phyloP scores from a whole-genome alignment of 2,329 filamentous ascomycete species.

The Monosporascus sp. region DNA sequence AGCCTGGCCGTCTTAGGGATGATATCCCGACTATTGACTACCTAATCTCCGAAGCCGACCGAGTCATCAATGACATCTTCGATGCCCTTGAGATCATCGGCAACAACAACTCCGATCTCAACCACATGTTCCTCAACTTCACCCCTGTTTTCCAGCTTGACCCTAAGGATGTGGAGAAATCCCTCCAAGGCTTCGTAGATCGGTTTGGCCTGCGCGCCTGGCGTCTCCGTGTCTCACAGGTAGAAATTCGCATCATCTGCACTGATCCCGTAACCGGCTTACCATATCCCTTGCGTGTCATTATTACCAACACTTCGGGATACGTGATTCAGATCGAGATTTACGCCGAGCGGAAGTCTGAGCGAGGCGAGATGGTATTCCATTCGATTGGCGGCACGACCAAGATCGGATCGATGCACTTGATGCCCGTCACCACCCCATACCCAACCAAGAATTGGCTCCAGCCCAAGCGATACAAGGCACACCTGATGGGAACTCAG shows the following conservation, averaged over 20 bases:
- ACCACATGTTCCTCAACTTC: constrained; percentile 99
- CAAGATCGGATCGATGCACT: constrained; percentile 92
- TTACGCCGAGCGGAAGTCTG: constrained; percentile 95
- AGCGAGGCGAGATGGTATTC: constrained; percentile 98
- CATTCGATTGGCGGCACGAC: constrained; percentile 93
- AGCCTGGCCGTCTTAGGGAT: constrained; percentile 88
- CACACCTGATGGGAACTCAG: constrained; percentile 97
- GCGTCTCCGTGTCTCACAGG: constrained; percentile 93
- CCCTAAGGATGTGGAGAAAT: constrained; percentile 85
- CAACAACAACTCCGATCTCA: constrained; percentile 98
- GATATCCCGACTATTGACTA: constrained; percentile 99
- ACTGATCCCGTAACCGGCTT: constrained; percentile 80
- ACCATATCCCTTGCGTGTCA: constrained; percentile 87
- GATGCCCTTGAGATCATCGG: constrained; percentile 97
- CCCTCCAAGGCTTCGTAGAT: constrained; percentile 90
- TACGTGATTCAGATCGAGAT: constrained; percentile 97
- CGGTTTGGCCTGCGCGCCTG: constrained; percentile 92
- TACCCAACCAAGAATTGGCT: constrained; percentile 98
- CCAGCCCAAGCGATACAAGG: constrained; percentile 98
- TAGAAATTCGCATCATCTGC: constrained; percentile 97
- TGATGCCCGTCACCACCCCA: constrained; percentile 83
- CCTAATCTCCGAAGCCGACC: constrained; percentile 92
- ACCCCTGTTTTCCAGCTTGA: constrained; percentile 91
- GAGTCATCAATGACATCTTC: constrained; percentile 94
- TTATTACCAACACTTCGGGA: constrained; percentile 97